Conservation (phyloP, 805 yeast genomes). For the Wickerhamia fluorescens region DNA sequence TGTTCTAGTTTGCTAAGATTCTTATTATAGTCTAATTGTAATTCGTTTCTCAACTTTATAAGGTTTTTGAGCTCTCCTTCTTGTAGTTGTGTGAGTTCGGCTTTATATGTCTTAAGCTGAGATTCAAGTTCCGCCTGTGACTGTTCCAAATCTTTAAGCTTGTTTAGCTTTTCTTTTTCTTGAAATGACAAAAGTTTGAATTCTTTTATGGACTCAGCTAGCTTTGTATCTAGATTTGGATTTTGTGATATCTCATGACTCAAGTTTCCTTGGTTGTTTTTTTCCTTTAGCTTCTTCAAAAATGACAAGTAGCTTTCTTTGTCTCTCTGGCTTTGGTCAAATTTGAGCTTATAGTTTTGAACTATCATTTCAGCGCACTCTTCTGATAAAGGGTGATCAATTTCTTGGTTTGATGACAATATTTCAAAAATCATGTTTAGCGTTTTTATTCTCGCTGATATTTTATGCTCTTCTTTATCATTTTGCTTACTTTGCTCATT, state of each 20-base stretch:
- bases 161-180: slow-evolving; percentile 27
- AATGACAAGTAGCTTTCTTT: slow-evolving; percentile 73
- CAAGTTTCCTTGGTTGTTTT: slow-evolving; percentile 10
- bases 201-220: slow-evolving; percentile 37
- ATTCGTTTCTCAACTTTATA: slow-evolving; percentile 44
- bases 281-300: slow-evolving; percentile 53
- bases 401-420: slow-evolving; percentile 59
- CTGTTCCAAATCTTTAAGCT: slow-evolving; percentile 33
- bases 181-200: slow-evolving; percentile 33
- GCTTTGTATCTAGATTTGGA: slow-evolving; percentile 37
- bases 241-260: slow-evolving; percentile 5
- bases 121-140: slow-evolving; percentile 39
- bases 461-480: slow-evolving; percentile 14
- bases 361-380: slow-evolving; percentile 73
- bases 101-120: slow-evolving; percentile 40
- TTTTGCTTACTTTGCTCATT: slow-evolving; percentile 1
- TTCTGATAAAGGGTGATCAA: slow-evolving; percentile 78
- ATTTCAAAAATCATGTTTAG: slow-evolving; percentile 64
- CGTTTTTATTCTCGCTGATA: slow-evolving; percentile 45
- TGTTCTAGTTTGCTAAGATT: slow-evolving; percentile 53
- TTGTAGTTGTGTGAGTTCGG: slow-evolving; percentile 27
- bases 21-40: slow-evolving; percentile 45
- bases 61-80: slow-evolving; percentile 40
- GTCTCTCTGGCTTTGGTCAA: slow-evolving; percentile 68
- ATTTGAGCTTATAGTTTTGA: slow-evolving; percentile 57